Conservation (phyloP, 2,329 filamentous ascomycete species). For the Bipolaris zeicola region DNA sequence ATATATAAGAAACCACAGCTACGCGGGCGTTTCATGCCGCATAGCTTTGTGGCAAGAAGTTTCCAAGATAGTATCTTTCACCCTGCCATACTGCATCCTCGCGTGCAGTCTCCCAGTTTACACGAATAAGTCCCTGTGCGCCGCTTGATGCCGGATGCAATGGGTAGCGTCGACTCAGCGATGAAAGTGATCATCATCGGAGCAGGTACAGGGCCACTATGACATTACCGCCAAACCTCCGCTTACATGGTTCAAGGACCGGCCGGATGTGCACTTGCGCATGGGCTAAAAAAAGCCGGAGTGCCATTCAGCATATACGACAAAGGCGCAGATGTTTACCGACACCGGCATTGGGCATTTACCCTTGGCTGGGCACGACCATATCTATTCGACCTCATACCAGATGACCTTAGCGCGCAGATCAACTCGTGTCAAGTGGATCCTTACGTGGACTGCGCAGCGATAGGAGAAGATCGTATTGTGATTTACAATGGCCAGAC, state of each 20-base stretch:
- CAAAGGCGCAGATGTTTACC: conserved; percentile 35
- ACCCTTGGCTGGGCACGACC: conserved; percentile 45
- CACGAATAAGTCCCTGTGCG: neutral
- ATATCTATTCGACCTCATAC: conserved; percentile 39
- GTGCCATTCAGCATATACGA: conserved; percentile 38
- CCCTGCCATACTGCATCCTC: neutral
- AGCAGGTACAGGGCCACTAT: conserved; percentile 19
- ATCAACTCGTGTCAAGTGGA: conserved; percentile 43
- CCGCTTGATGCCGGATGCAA: neutral
- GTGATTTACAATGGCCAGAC: conserved; percentile 44
- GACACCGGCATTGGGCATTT: conserved; percentile 47
- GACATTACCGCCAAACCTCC: neutral
- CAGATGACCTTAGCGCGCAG: conserved; percentile 30
- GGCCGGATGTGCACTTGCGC: conserved; percentile 50
- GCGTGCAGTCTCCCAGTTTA: neutral
- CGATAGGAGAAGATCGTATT: conserved; percentile 38
- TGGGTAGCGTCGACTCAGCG: conserved; percentile 4
- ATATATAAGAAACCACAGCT: neutral
- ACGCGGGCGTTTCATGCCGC: neutral
- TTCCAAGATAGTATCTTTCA: neutral
- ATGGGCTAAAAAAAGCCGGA: conserved; percentile 48
- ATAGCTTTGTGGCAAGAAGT: neutral
- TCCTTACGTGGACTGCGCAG: conserved; percentile 36
- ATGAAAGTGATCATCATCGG: conserved; percentile 36
- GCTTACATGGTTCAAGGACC: conserved; percentile 39